These are phyloP conservation scores for Dryas drummondii DNA, from an alignment of 306 rosid species.

Conservation along the genomic window DNA sequence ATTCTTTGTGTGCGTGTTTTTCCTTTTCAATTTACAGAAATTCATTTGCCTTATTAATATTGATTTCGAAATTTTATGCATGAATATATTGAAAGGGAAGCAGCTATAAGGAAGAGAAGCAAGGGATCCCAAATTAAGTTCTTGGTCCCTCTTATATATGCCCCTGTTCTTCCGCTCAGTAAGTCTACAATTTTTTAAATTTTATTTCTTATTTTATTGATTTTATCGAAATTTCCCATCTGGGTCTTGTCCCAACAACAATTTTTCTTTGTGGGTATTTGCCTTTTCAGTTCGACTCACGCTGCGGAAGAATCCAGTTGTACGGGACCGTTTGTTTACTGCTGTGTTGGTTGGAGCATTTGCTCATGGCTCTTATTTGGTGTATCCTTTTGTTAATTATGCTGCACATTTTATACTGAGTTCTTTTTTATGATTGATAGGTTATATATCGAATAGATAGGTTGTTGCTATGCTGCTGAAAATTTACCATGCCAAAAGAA, in stretches of 20 bases:
- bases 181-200: constrained; percentile 17
- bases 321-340: constrained; percentile 86
- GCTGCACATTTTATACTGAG: no score
- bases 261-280: constrained; percentile 12
- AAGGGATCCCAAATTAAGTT: constrained; percentile 71
- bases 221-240: background rate
- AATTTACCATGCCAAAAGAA: background rate
- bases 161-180: constrained; percentile 94
- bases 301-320: constrained; percentile 72
- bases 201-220: background rate
- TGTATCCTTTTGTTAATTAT: constrained; percentile 72
- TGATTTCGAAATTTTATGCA: background rate
- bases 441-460: background rate
- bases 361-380: constrained; percentile 78
- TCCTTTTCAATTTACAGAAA: background rate
- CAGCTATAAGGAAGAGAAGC: constrained; percentile 49
- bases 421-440: background rate
- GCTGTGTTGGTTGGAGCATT: constrained; percentile 83
- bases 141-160: constrained; percentile 82
- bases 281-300: constrained; percentile 66
- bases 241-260: background rate
- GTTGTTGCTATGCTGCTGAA: background rate
- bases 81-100: constrained; percentile 43
- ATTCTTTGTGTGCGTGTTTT: background rate
- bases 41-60: background rate